Evolutionary conservation across 768 basidiomycete species (phyloP), one percentile per base, ranked within the genome.

Genomic region (Termitomyces sp.): DNA sequence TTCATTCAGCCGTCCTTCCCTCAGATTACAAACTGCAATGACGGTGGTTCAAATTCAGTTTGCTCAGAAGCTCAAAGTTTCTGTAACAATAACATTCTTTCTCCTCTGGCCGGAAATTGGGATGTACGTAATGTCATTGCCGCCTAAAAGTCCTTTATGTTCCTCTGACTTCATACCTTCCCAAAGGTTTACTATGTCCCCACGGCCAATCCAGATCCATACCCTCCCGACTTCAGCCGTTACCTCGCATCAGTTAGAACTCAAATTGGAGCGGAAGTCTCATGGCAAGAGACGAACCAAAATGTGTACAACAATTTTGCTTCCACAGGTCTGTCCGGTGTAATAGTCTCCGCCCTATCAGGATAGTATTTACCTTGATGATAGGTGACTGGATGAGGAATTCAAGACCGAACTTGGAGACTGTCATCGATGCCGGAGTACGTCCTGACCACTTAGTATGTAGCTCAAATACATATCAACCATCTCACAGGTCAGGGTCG

Each of bases 351-450:
- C 1, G 11, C 14, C 3, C 5, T 24, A 3, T 28, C 8, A 21
- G 11, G 0, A 41, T 5, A 8, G 2, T 0, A 46, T 17, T 11
- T n/a, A 22, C 26, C 3, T 24, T 51, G 8, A 17, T 21, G n/a
- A 1, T 42, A 75, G 77, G 76, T 21, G 84, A 86, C 60, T 84
- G 81, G 82, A 84, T 84, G 81, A 67, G 72, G 45, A 77, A 71
- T 54, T 74, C 72, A 1, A 65, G 74, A 17, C 79, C 77, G 0
- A 57, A 77, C 55, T 67, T 86, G 22, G 82, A 84, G 65, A 74
- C 65, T 5, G 81, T 85, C 14, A 82, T 86, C 60, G 74, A 83
- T 56, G 73, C 81, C 49, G 83, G 83, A 12, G 80, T 80, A 41
- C 30, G 74, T 47, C 61, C 45, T 26, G n/a, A 19, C 30, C 12